These are phyloP conservation scores for Boletus sp. DNA, from an alignment of 768 basidiomycete genomes.

Conservation along the genomic window DNA sequence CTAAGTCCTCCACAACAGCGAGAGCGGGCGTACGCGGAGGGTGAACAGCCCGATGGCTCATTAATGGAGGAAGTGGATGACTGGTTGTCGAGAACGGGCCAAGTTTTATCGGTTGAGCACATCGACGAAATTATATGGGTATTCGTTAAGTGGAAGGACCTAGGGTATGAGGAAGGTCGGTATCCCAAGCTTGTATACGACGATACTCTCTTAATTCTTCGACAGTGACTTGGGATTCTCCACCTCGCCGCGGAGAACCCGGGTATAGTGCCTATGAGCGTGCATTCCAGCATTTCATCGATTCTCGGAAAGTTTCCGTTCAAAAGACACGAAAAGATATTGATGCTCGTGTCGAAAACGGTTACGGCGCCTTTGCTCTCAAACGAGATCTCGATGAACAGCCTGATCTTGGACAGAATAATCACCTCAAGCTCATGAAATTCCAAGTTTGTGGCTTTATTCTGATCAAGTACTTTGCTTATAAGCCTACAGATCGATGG, in stretches of 20 bases:
- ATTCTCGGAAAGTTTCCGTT: slow-evolving; percentile 59
- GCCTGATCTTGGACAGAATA: slow-evolving; percentile 65
- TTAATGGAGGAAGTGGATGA: slow-evolving; percentile 60
- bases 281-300: slow-evolving; percentile 68
- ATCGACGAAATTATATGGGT: slow-evolving; percentile 70
- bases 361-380: slow-evolving; percentile 50
- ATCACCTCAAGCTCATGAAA: slow-evolving; percentile 70
- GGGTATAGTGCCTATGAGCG: slow-evolving; percentile 61
- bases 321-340: slow-evolving; percentile 44
- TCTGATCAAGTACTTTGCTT: neutral
- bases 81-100: slow-evolving; percentile 45
- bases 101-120: slow-evolving; percentile 43
- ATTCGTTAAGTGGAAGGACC: slow-evolving; percentile 91
- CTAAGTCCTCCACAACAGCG: slow-evolving; percentile 26
- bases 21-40: slow-evolving; percentile 48
- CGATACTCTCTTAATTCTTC: neutral
- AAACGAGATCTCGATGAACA: slow-evolving; percentile 44
- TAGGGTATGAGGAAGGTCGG: slow-evolving; percentile 90
- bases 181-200: neutral
- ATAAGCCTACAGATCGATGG: slow-evolving; percentile 58
- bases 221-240: slow-evolving; percentile 91
- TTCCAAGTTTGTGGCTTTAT: slow-evolving; percentile 63
- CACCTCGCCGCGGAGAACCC: slow-evolving; percentile 58
- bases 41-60: slow-evolving; percentile 59
- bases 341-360: slow-evolving; percentile 50